Evolutionary conservation across 2,329 filamentous ascomycete species (phyloP).

Genomic region (Scolecobasidium constrictum): DNA sequence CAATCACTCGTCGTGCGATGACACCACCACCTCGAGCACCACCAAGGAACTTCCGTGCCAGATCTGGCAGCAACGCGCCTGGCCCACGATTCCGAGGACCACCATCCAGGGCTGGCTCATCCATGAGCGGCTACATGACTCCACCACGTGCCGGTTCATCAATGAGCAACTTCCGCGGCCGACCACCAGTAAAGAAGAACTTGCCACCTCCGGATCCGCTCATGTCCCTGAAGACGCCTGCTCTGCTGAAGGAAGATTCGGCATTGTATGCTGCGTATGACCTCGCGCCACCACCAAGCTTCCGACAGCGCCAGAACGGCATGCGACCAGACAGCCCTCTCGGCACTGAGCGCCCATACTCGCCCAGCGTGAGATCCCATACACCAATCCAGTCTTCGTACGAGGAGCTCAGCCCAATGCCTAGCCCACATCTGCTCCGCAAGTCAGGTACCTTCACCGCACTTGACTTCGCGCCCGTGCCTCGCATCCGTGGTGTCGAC

Average conservation of each 20-base stretch:
- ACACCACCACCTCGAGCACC: slow-evolving; percentile 73
- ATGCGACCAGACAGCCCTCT: slow-evolving; percentile 48
- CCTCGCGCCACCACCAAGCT: slow-evolving; percentile 66
- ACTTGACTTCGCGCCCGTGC: slow-evolving; percentile 71
- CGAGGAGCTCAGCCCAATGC: slow-evolving; percentile 74
- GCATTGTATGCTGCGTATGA: slow-evolving; percentile 59
- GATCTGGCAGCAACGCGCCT: slow-evolving; percentile 1
- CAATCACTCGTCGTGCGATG: slow-evolving; percentile 83
- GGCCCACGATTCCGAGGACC: slow-evolving; percentile 1
- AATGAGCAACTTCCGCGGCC: slow-evolving; percentile 22
- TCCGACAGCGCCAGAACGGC: slow-evolving; percentile 57
- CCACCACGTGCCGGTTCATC: slow-evolving; percentile 30
- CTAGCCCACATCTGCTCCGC: slow-evolving; percentile 73
- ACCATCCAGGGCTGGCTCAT: not conserved
- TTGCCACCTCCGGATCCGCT: slow-evolving; percentile 65
- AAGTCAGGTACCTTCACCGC: slow-evolving; percentile 70
- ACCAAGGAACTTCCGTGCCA: slow-evolving; percentile 41
- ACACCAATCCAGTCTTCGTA: slow-evolving; percentile 75
- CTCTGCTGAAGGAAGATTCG: slow-evolving; percentile 71
- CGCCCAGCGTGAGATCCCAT: slow-evolving; percentile 58
- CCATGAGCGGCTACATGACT: slow-evolving; percentile 30
- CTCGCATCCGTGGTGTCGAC: slow-evolving; percentile 49
- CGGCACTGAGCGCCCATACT: slow-evolving; percentile 55
- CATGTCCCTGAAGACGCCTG: slow-evolving; percentile 70
- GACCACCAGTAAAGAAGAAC: slow-evolving; percentile 34